Base-by-base conservation (phyloP, 2,329 filamentous ascomycete species). In the Botryotinia calthae region DNA sequence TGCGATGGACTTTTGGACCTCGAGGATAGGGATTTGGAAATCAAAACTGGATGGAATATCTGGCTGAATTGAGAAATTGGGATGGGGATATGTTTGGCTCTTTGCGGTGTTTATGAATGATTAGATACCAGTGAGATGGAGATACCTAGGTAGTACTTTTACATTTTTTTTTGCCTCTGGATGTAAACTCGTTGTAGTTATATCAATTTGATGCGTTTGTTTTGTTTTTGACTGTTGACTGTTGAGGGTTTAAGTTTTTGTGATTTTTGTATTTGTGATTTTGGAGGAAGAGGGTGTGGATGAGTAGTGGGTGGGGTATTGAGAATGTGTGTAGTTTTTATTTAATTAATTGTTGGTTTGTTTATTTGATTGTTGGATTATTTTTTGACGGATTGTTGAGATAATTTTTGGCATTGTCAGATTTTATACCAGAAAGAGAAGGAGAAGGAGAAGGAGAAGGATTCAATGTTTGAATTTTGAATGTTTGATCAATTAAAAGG, bases 61-160 rank as follows among this genome's bases (percentile, higher is more conserved):
- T 28, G 59, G 37, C n/a, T 20, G 28, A 40, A 56, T 54, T 37
- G 51, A 34, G n/a, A 46, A 56, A 66, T 48, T 48, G 42, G 48
- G 16, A 28, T 16, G 16, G 7, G 37, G 59, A 42, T 58, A 54
- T 54, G 12, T 54, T 61, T 61, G 58, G 25, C 16, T 28, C 6
- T 42, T 62, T 25, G 25, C 25, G 3, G 59, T 62, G 59, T 62
- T 62, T 62, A 40, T 54, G 44, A 54, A 51, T 54, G 64, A 66
- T 66, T 66, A 66, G 64, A 66, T 66, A 66, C 64, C 46, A 66
- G 48, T 51, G 64, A 51, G 46, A 66, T 54, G 46, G n/a, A 9
- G 22, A 51, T 51, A 51, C 48, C 48, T 51, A 51, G 63, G 22
- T 28, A 14, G 59, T 14, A 62, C 48, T 42, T 31, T 58, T 58